Evolutionary conservation across 257 asterid species (phyloP), one percentile per base, ranked within the genome.

Genomic region (Leonotis leonurus): DNA sequence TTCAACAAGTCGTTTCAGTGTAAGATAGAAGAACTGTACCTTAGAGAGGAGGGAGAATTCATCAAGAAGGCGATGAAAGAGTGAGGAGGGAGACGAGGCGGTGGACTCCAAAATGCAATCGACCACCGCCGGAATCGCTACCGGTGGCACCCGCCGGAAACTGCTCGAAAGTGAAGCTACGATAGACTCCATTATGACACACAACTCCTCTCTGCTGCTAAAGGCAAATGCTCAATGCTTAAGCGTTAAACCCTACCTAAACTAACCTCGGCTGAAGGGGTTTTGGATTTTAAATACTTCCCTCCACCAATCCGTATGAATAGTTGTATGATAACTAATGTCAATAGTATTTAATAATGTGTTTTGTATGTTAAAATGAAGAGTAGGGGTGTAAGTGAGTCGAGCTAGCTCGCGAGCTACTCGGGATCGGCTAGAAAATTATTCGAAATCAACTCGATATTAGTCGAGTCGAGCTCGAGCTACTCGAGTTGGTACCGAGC

Each of bases 81-180:
- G 75, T 27, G 81, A 78, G 5, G 91, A 73, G 5, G 96, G 87
- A 70, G 90, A 76, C 9, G 67, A 73, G 68, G 57, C 37, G 8
- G 87, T 86, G 51, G 98, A 79, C 65, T 81, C 73, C 64, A 88
- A 70, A 14, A 91, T 69, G 61, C 96, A 91, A 69, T 91, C 98
- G 41, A 91, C 70, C 81, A 88, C 78, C 26, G 78, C 84, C 70
- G 94, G 94, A 45, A 86, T 48, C 13, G 95, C 90, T 6, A 69
- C 74, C 78, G 92, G 82, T 11, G 98, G 95, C 0, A 88, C 83
- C 26, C 70, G 80, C 78, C 84, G 80, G 83, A 86, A 91, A 66
- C 98, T 82, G 66, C 68, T 72, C 73, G 71, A 48, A 5, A 91
- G 80, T 36, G 98, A 79, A 63, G 70, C 73, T 18, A 68, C 75